Evolutionary conservation across 768 basidiomycete species (phyloP), one percentile per base, ranked within the genome.

Genomic region (Naganishia kalamii): DNA sequence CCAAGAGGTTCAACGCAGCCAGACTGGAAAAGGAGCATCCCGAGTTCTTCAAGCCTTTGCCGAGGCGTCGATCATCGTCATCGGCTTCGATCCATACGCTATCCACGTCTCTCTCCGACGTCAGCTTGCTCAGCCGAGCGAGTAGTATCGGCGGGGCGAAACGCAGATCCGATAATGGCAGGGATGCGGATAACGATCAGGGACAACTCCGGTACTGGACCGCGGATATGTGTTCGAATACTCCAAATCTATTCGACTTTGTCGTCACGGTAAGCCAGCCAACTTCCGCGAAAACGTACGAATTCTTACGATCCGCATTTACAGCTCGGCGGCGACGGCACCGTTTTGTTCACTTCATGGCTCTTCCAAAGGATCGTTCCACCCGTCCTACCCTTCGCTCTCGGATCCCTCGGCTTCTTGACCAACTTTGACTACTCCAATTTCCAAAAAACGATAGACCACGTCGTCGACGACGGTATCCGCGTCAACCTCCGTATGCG

Each of bases 191-290:
- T 46, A 40, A 57, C 27, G 87, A 88, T 40, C 87, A 93, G 62
- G 96, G 96, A 0, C 94, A 97, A 75, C 82, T 99, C 50, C 84
- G 96, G 65, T 99, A 97, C 75, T 99, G 96, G 96, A 97, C 93
- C 0, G 87, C 87, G 69, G 88, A 88, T 47, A 96, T 99, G 94
- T 99, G 96, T 78, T 87, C 84, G 68, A 84, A 84, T 62, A 89
- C 85, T 54, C 87, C 94, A 1, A 89, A 98, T 76, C 82, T 97
- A 12, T 98, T 99, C 73, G 94, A 99, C 78, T 96, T 99, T 74
- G 96, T 99, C 64, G 82, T 98, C 48, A 98, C 96, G 30, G 92
- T 96, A 73, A 80, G 90, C 81, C 21, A 13, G 50, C 29, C n/a
- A n/a, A n/a, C n/a, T n/a, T n/a, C n/a, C n/a, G n/a, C n/a, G n/a